These are phyloP conservation scores for Metschnikowia chrysomelidarum DNA, from an alignment of 805 yeast species.

Conservation along the genomic window DNA sequence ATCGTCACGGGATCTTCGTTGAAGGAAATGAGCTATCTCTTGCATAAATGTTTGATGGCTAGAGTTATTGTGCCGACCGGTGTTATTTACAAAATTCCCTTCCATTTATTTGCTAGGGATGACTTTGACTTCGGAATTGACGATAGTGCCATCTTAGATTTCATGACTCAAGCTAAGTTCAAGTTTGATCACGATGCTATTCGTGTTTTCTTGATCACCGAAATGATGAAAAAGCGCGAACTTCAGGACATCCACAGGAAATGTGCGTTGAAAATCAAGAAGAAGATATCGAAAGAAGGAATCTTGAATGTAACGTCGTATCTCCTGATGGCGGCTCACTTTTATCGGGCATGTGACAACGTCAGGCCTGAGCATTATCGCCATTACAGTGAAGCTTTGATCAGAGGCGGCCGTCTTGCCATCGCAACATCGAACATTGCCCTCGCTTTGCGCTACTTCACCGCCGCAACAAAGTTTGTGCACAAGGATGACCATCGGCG, in stretches of 20 bases:
- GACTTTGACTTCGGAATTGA: constrained; percentile 28
- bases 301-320: constrained; percentile 20
- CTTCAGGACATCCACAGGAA: constrained; percentile 30
- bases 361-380: constrained; percentile 31
- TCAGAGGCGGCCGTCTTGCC: constrained; percentile 44
- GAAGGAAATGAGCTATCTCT: constrained; percentile 26
- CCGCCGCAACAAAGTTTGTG: constrained; percentile 30
- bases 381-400: constrained; percentile 36
- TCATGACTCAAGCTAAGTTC: constrained; percentile 36
- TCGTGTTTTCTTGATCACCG: constrained; percentile 28
- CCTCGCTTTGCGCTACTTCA: constrained; percentile 38
- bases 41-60: constrained; percentile 32
- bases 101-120: constrained; percentile 30
- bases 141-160: constrained; percentile 27
- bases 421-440: constrained; percentile 42
- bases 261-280: constrained; percentile 40
- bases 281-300: constrained; percentile 17
- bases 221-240: constrained; percentile 24
- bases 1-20: constrained; percentile 35
- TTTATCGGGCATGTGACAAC: constrained; percentile 32
- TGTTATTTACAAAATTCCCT: constrained; percentile 46
- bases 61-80: constrained; percentile 37
- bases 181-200: constrained; percentile 41
- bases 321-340: constrained; percentile 39
- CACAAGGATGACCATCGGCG: constrained; percentile 15